These are phyloP conservation scores for Phytophthora palmivora DNA, from an alignment of 352 stramenopile genomes.

Conservation along the genomic window DNA sequence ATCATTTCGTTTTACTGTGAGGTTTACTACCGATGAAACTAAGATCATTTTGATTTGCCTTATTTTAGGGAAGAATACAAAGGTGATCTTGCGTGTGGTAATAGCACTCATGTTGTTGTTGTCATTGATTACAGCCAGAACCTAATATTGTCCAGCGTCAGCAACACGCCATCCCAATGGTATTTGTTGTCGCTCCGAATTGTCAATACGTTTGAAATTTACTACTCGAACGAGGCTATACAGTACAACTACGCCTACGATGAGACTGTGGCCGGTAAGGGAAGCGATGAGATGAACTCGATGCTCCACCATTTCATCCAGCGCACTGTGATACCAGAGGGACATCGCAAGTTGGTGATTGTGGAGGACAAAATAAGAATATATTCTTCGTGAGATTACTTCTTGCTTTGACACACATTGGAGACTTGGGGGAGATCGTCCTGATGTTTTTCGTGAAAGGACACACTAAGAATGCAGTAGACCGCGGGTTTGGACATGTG, in stretches of 20 bases:
- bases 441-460: too few species aligned
- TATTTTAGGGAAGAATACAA: not conserved
- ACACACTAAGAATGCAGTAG: too few species aligned
- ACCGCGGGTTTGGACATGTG: too few species aligned
- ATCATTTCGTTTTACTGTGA: too few species aligned
- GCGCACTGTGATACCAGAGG: not conserved
- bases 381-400: too few species aligned
- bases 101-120: not conserved
- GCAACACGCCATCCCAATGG: constrained; percentile 22
- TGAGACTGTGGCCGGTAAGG: constrained; percentile 17
- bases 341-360: constrained; percentile 1
- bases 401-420: too few species aligned
- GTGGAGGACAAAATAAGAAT: too few species aligned
- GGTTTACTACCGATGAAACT: too few species aligned
- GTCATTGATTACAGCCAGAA: constrained; percentile 27
- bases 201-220: constrained; percentile 28
- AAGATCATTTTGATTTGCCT: not conserved
- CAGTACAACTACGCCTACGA: constrained; percentile 29
- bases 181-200: constrained; percentile 31
- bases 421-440: too few species aligned
- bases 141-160: constrained; percentile 1
- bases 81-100: not conserved
- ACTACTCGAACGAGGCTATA: not conserved
- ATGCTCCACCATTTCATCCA: constrained; percentile 17
- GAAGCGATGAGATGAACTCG: constrained; percentile 12